These are phyloP conservation scores for Detonula confervacea DNA, from an alignment of 352 stramenopile species.

Conservation along the genomic window DNA sequence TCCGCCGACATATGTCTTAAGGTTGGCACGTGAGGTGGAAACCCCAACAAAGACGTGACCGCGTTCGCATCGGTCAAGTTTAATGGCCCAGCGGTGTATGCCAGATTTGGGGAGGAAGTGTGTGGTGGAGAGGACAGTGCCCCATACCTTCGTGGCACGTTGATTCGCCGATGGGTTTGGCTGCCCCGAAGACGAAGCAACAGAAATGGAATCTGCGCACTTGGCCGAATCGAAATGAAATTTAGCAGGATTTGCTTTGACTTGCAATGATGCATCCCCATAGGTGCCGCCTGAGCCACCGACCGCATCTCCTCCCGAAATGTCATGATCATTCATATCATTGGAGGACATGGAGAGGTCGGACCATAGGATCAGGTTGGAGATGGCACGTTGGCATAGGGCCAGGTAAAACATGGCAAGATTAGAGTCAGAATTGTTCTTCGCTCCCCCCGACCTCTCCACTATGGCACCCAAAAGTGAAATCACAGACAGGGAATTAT, in stretches of 20 bases:
- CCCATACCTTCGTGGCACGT: conserved; percentile 83
- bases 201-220: conserved; percentile 84
- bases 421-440: conserved; percentile 25
- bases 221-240: conserved; percentile 83
- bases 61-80: conserved; percentile 94
- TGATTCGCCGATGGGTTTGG: conserved; percentile 63
- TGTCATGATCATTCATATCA: conserved; percentile 59
- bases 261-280: conserved; percentile 44
- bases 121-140: conserved; percentile 74
- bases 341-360: conserved; percentile 55
- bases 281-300: conserved; percentile 5
- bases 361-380: conserved; percentile 55
- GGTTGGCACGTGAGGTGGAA: conserved; percentile 89
- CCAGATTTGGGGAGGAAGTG: conserved; percentile 80
- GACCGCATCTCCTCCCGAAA: conserved; percentile 43
- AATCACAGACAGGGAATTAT: conserved; percentile 51
- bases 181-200: conserved; percentile 49
- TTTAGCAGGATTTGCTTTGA: conserved; percentile 53
- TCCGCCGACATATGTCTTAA: conserved; percentile 96
- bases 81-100: conserved; percentile 79
- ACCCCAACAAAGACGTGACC: conserved; percentile 98
- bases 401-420: conserved; percentile 54
- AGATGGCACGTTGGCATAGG: conserved; percentile 43
- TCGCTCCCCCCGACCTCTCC: not conserved
- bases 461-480: conserved; percentile 37